phyloP scores from a whole-genome alignment of 2,329 filamentous ascomycete genomes.

The Exserohilum rostratum region DNA sequence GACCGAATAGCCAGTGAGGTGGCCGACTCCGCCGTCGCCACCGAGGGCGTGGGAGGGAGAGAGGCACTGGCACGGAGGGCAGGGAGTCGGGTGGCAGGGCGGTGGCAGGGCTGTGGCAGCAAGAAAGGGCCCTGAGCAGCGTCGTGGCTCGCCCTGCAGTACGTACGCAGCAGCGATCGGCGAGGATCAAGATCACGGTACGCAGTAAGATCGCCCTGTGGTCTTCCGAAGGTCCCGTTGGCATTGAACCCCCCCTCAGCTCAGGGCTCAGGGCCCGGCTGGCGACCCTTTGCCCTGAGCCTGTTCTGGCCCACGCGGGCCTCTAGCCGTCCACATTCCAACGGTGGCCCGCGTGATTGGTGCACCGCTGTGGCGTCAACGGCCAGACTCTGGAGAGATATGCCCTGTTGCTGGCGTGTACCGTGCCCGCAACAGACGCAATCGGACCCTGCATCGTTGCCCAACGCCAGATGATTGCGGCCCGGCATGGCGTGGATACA shows the following conservation, averaged over 20 bases:
- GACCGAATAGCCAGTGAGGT: neutral
- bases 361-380: neutral
- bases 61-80: neutral
- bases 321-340: neutral
- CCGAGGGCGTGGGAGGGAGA: neutral
- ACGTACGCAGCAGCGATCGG: neutral
- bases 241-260: neutral
- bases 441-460: constrained; percentile 5
- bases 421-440: neutral
- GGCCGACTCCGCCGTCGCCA: neutral
- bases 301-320: neutral
- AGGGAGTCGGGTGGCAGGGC: neutral
- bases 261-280: no score
- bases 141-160: neutral
- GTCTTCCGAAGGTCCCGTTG: neutral
- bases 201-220: neutral
- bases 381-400: neutral
- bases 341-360: neutral
- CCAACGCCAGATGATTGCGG: constrained; percentile 1
- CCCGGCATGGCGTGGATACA: neutral
- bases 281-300: neutral
- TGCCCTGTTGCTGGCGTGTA: neutral
- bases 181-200: neutral
- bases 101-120: neutral
- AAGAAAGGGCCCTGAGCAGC: neutral